Evolutionary conservation across 768 basidiomycete species (phyloP), one percentile per base, ranked within the genome.

Genomic region (Xerocomellus dryophilus): DNA sequence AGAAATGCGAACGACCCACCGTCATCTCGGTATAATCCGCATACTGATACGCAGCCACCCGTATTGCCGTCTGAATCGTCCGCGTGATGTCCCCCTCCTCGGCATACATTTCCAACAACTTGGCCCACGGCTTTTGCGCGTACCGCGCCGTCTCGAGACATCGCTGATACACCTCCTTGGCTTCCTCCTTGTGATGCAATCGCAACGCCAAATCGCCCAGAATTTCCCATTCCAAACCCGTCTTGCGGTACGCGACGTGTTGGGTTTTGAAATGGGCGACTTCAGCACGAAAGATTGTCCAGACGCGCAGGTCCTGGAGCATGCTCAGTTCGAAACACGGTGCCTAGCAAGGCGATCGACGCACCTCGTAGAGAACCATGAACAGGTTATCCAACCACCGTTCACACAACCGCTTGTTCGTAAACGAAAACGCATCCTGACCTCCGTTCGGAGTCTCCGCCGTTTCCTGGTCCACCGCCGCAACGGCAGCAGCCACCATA

Each of bases 181-280:
- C 94, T 66, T 99, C 97, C 66, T 99, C 97, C 70, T 93, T 95
- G 75, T 98, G 97, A 65, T 96, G 90, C 51, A 99, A 70, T n/a
- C 97, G 85, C 42, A 88, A 64, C 8, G 95, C 97, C 20, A 99
- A 75, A 66, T 98, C 97, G 9, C 96, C 97, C 21, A 99, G 77
- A 43, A 98, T 96, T 74, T 98, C 97, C 96, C 97, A 99, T 71
- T 99, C 97, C 18, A 92, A 72, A 0, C 91, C 93, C 0, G 96
- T 98, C 76, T 98, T 98, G 55, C 93, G 85, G 69, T 99, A 99
- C 0, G 95, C 94, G 53, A 98, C 90, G 59, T 97, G 95, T 69
- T 98, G 96, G 3, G 93, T 95, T 68, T 97, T 98, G 82, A 97
- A 99, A 68, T 99, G 97, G 0, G 95, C 94, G 11, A 98, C 90